Conservation (phyloP, 2,329 filamentous ascomycete species). For the Exophiala phaeomuriformis region DNA sequence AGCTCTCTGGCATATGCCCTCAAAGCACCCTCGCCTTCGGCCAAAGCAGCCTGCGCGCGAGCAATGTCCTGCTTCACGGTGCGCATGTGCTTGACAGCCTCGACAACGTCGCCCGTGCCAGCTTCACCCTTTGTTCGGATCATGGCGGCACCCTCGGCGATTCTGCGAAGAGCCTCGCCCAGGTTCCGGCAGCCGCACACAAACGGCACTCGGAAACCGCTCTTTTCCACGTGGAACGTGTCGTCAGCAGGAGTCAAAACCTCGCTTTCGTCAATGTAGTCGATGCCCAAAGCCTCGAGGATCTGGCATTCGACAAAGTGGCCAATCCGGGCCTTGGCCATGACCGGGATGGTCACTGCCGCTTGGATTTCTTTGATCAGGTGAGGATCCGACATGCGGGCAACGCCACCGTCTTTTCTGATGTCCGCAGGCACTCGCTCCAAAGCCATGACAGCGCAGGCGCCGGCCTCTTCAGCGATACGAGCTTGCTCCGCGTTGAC, state of each 20-base stretch:
- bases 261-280: slow-evolving; percentile 98
- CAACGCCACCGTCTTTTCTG: slow-evolving; percentile 81
- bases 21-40: slow-evolving; percentile 59
- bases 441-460: slow-evolving; percentile 94
- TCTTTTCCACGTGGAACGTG: slow-evolving; percentile 85
- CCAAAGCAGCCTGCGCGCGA: slow-evolving; percentile 53
- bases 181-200: slow-evolving; percentile 95
- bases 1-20: slow-evolving; percentile 74
- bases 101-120: slow-evolving; percentile 91
- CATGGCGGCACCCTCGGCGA: slow-evolving; percentile 94
- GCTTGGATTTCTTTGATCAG: slow-evolving; percentile 96
- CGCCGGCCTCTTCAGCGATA: slow-evolving; percentile 95
- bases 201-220: slow-evolving; percentile 73
- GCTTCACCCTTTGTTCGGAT: slow-evolving; percentile 98
- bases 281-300: slow-evolving; percentile 86
- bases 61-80: slow-evolving; percentile 78
- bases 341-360: slow-evolving; percentile 93
- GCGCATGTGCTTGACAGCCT: slow-evolving; percentile 94
- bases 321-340: slow-evolving; percentile 97
- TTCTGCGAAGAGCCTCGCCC: slow-evolving; percentile 82
- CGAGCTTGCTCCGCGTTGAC: slow-evolving; percentile 85
- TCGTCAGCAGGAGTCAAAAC: slow-evolving; percentile 93
- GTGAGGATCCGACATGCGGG: slow-evolving; percentile 89
- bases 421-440: slow-evolving; percentile 97
- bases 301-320: slow-evolving; percentile 98